Evolutionary conservation across 1,284 basidiomycete species (phyloP), one percentile per base, ranked within the genome.

Genomic region (Malassezia slooffiae): DNA sequence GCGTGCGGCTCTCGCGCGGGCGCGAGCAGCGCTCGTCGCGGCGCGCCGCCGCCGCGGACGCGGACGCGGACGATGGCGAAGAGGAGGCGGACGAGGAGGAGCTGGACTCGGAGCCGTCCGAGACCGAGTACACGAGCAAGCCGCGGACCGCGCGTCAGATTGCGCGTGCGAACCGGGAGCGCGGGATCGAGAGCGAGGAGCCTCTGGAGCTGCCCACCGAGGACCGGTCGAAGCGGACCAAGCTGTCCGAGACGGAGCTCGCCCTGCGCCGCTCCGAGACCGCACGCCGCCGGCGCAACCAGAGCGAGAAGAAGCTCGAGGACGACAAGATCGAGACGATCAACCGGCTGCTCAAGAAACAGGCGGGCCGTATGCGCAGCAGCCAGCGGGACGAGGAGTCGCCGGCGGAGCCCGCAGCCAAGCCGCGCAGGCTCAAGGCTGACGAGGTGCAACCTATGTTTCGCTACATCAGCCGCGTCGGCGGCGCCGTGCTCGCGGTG

Each of bases 301-400:
- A 89, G 49, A 81, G 79, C 15, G 87, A 89, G 70, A 88, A 89
- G 75, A 85, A 84, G 69, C 74, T 88, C 16, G 85, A 90, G 65
- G 87, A 91, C 59, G 87, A 91, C 69, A 90, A 90, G 77, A 85
- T 60, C 5, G 66, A 58, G 81, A 79, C 87, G 0, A 91, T 91
- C 70, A 90, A 90, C 60, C 80, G 85, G 15, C 76, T 91, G 3
- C 77, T 90, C 23, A 87, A 86, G 68, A 89, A 89, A 62, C 66
- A 68, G 41, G 67, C 66, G 7, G 60, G 62, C 9, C 45, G 57
- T 13, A 50, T 53, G 32, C 40, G 58, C 10, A 58, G 55, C 47
- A 41, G 32, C 24, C 34, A 44, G 27, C 15, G n/a, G 9, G 39
- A 38, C 11, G 36, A 37, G 19, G 47, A 38, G 2, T 15, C 23